Evolutionary conservation across 192 early-diverging fungal genomes (phyloP).

Genomic region (Phycomyces nitens): DNA sequence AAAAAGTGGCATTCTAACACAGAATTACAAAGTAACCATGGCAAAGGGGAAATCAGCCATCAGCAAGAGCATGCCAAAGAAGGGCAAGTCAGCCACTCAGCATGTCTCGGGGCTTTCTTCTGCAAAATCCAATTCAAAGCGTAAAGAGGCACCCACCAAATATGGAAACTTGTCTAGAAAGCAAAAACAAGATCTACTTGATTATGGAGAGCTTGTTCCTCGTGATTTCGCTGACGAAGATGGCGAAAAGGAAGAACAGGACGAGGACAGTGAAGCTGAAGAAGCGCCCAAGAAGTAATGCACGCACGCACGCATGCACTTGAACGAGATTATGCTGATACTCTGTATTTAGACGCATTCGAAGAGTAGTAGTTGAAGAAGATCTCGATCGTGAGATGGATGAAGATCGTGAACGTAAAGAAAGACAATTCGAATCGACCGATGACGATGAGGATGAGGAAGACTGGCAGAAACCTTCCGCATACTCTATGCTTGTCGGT

Average conservation of each 20-base stretch:
- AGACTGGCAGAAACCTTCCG: constrained; percentile 46
- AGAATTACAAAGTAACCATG: not conserved
- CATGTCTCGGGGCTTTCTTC: constrained; percentile 34
- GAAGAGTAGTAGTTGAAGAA: constrained; percentile 45
- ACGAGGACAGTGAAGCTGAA: constrained; percentile 15
- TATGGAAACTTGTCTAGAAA: constrained; percentile 46
- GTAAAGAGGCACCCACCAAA: constrained; percentile 37
- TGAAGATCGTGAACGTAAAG: constrained; percentile 25
- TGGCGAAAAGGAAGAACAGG: constrained; percentile 21
- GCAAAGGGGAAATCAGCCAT: constrained; percentile 26
- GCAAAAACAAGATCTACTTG: constrained; percentile 54
- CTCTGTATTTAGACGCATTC: constrained; percentile 30
- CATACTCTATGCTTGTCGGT: constrained; percentile 56
- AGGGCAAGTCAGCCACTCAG: constrained; percentile 1
- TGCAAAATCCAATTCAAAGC: constrained; percentile 20
- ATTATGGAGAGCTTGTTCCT: constrained; percentile 68
- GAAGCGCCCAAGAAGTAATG: constrained; percentile 7
- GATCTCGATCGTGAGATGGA: constrained; percentile 47
- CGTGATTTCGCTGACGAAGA: constrained; percentile 42
- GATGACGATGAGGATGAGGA: constrained; percentile 45
- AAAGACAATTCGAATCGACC: constrained; percentile 34
- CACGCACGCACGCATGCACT: not conserved
- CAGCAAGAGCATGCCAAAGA: constrained; percentile 23
- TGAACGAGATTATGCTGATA: not conserved
- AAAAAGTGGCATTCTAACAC: too few species aligned